phyloP scores from a whole-genome alignment of 129 eudicot genomes.

The Flaveria trinervia region DNA sequence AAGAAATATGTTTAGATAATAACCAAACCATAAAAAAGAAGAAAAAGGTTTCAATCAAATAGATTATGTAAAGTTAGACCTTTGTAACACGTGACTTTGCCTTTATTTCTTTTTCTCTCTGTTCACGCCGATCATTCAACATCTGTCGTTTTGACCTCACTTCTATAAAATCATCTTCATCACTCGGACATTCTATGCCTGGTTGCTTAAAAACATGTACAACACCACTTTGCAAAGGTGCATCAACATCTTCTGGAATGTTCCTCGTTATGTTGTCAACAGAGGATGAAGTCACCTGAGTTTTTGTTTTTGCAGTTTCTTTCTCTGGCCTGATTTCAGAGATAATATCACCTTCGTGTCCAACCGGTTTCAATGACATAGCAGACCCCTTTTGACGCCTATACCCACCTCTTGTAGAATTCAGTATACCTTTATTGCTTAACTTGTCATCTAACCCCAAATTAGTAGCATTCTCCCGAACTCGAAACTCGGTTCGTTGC shows the following conservation, averaged over 20 bases:
- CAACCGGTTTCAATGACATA: constrained; percentile 46
- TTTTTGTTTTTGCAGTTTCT: constrained; percentile 39
- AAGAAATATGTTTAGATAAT: neutral
- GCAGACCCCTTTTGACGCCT: constrained; percentile 45
- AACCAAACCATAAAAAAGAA: neutral
- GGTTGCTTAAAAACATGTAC: constrained; percentile 77
- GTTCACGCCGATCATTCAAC: constrained; percentile 93
- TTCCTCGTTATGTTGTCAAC: constrained; percentile 69
- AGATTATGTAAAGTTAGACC: constrained; percentile 34
- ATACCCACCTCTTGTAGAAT: constrained; percentile 51
- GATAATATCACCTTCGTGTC: constrained; percentile 44
- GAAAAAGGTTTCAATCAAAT: neutral
- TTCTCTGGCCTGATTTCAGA: constrained; percentile 44
- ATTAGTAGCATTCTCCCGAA: constrained; percentile 52
- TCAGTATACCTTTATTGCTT: constrained; percentile 35
- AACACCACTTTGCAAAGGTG: constrained; percentile 93
- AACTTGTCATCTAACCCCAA: constrained; percentile 52
- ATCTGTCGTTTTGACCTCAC: constrained; percentile 96
- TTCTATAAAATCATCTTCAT: constrained; percentile 95
- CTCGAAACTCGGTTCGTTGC: constrained; percentile 81
- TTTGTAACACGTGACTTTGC: constrained; percentile 62
- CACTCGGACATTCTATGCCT: constrained; percentile 92
- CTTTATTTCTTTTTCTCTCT: constrained; percentile 86
- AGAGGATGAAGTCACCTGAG: constrained; percentile 33
- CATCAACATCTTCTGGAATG: constrained; percentile 71